phyloP scores from a whole-genome alignment of 139 green algal genomes.

The Chlorella sp. region DNA sequence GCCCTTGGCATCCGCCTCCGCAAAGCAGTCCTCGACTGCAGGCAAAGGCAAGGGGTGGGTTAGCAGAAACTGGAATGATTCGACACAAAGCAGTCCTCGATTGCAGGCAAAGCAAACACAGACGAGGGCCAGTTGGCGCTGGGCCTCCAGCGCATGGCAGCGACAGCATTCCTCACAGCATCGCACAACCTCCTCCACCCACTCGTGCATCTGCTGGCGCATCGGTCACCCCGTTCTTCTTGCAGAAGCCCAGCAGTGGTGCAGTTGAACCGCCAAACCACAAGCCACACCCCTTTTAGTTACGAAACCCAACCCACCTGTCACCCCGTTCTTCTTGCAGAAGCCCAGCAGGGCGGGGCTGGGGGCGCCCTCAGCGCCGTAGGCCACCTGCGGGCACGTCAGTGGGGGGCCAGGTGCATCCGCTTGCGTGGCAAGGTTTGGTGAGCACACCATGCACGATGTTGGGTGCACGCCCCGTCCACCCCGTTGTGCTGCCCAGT shows the following conservation, averaged over 20 bases:
- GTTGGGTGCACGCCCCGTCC: not conserved
- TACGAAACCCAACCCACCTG: not conserved
- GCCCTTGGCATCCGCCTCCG: conserved; percentile 84
- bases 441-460: not conserved
- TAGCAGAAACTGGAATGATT: conserved; percentile 51
- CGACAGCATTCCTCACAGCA: too few species aligned
- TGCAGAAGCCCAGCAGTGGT: conserved; percentile 92
- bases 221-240: conserved; percentile 83
- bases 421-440: not conserved
- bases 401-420: not conserved
- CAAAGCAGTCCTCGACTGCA: conserved; percentile 41
- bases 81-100: conserved; percentile 49
- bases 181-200: too few species aligned
- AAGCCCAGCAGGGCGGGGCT: conserved; percentile 95
- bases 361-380: conserved; percentile 68
- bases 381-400: conserved; percentile 55
- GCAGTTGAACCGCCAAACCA: conserved; percentile 86
- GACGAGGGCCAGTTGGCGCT: too few species aligned
- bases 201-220: not conserved
- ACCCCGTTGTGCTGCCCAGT: not conserved
- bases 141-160: too few species aligned
- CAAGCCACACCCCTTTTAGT: too few species aligned
- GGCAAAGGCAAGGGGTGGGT: not conserved
- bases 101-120: not conserved
- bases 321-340: conserved; percentile 89